Conservation (phyloP, 768 basidiomycete genomes). For the Phanerochaete sordida region DNA sequence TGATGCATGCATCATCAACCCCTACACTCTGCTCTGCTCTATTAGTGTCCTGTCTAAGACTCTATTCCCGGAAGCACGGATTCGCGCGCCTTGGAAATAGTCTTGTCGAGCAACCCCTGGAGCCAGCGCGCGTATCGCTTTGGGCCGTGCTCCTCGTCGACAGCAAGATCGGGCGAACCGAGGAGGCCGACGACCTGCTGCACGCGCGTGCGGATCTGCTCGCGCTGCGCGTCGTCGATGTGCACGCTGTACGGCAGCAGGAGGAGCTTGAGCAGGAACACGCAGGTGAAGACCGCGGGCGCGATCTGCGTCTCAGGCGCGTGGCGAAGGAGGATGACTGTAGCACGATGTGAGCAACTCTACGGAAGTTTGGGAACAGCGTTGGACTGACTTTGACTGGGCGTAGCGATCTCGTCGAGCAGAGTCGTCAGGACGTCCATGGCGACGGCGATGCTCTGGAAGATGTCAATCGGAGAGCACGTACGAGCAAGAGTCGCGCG, state of each 20-base stretch:
- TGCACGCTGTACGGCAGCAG: constrained; percentile 69
- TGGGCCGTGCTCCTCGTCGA: constrained; percentile 83
- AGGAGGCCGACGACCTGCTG: constrained; percentile 66
- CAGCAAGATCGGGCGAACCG: constrained; percentile 62
- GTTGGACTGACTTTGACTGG: constrained; percentile 14
- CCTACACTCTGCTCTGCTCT: too few species aligned
- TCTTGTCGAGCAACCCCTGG: constrained; percentile 53
- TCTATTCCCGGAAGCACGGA: too few species aligned
- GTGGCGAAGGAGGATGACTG: constrained; percentile 59
- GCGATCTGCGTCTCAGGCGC: constrained; percentile 79
- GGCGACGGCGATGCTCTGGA: constrained; percentile 19
- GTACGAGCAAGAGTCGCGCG: neutral
- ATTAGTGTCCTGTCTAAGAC: too few species aligned
- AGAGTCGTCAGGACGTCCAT: constrained; percentile 26
- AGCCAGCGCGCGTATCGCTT: constrained; percentile 80
- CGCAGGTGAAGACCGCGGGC: constrained; percentile 75
- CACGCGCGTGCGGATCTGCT: constrained; percentile 59
- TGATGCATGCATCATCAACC: too few species aligned
- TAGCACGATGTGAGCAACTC: neutral
- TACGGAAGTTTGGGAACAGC: neutral
- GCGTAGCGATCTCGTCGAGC: constrained; percentile 26
- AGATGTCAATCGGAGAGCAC: neutral
- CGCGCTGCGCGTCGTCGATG: constrained; percentile 53
- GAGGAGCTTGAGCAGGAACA: constrained; percentile 81
- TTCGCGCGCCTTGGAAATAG: too few species aligned